Conservation (phyloP, 495 filamentous ascomycete species). For the Penicillium ochrochloron region DNA sequence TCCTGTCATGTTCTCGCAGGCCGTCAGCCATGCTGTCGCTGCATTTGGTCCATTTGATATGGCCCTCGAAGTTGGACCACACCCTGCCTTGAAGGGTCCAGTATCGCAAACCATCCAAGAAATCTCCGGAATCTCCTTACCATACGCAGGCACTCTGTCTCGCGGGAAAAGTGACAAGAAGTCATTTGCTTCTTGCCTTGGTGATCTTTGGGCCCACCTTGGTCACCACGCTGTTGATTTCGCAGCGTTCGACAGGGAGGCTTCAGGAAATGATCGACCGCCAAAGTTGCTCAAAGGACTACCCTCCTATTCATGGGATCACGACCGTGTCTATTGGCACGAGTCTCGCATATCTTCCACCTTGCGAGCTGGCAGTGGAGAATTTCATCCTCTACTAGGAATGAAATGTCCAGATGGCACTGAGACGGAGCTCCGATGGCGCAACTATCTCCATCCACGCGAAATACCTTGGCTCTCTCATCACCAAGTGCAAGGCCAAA, state of each 20-base stretch:
- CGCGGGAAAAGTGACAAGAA: constrained; percentile 43
- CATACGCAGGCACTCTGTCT: constrained; percentile 46
- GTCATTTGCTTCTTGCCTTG: constrained; percentile 51
- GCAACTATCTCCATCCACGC: constrained; percentile 36
- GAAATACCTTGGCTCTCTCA: constrained; percentile 49
- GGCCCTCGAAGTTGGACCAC: constrained; percentile 61
- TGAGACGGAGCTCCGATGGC: constrained; percentile 36
- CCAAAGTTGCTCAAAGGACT: constrained; percentile 40
- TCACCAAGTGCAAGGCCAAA: constrained; percentile 46
- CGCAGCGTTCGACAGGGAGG: constrained; percentile 14
- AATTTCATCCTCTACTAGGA: constrained; percentile 42
- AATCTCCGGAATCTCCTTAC: constrained; percentile 21
- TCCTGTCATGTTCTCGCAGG: constrained; percentile 60
- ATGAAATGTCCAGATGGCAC: constrained; percentile 23
- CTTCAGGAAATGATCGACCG: background rate
- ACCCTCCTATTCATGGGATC: constrained; percentile 59
- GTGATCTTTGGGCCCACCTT: constrained; percentile 53
- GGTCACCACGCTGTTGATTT: constrained; percentile 29
- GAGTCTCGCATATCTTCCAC: constrained; percentile 49
- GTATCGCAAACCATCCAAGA: constrained; percentile 45
- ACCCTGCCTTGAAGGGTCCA: constrained; percentile 57
- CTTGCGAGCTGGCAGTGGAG: constrained; percentile 19
- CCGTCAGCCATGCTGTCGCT: constrained; percentile 45
- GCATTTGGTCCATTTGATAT: constrained; percentile 38
- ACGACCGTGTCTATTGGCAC: constrained; percentile 49